Evolutionary conservation across 2,329 filamentous ascomycete genomes (phyloP), one percentile per base, ranked within the genome.

Genomic region (Ophiostoma angusticollis): DNA sequence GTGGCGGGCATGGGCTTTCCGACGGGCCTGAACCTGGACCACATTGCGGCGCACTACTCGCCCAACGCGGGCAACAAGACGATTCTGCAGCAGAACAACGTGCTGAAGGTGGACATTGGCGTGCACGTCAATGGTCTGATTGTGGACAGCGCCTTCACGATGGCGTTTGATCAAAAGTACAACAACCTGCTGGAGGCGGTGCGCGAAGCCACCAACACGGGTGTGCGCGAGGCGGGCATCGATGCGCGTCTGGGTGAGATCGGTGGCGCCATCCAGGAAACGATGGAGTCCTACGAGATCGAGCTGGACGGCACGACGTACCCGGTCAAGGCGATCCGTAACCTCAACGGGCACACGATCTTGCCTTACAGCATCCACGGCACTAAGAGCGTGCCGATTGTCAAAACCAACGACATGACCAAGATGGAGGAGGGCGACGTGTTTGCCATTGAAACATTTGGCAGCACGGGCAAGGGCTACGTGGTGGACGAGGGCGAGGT

Each of bases 391-490:
- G 84, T 95, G 37, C 89, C 87, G 0, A 94, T 95, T 52, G 85
- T 95, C 47, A 93, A 93, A 67, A 80, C 77, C 45, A 74, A 74
- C 45, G 84, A 93, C 54, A 77, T 80, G 57, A 93, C 85, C 37
- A 94, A 93, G 70, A 96, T 96, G 89, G 87, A 95, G 63, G 89
- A 95, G 62, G 86, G 86, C 30, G 87, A 96, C 55, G 79, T 86
- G 14, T 96, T 93, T 58, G 87, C 87, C 47, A 93, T 95, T 51
- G 87, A 95, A 65, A 95, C 87, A 0, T 95, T 95, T 58, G 89
- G 87, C 44, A 91, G 81, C 57, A 95, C 87, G 17, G 89, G 87
- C 47, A 87, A 84, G 56, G 87, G 86, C 48, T 82, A 84, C 54
- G 84, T 94, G 41, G 67, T 76, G 48, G 86, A 95, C 54, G 84